Conservation (phyloP, 176 grass and related monocot genomes). For the Eleusine indica region DNA sequence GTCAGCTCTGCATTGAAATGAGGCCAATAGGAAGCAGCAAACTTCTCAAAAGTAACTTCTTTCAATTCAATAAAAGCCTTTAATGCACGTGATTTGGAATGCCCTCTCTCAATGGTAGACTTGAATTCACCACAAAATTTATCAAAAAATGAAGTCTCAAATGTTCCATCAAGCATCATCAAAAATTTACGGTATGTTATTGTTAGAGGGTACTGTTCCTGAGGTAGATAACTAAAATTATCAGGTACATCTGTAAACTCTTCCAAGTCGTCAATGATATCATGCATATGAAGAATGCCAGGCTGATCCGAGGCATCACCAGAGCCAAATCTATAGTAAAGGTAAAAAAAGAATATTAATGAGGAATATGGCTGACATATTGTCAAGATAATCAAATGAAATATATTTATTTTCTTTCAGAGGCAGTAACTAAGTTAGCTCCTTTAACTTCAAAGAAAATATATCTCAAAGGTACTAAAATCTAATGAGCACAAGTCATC, state of each 20-base stretch:
- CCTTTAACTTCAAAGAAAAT: neutral
- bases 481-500: neutral
- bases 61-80: conserved; percentile 63
- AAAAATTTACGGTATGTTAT: conserved; percentile 83
- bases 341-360: conserved; percentile 3
- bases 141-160: conserved; percentile 68
- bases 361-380: neutral
- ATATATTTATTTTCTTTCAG: neutral
- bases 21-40: conserved; percentile 74
- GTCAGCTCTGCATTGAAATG: conserved; percentile 69
- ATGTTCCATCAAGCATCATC: conserved; percentile 93
- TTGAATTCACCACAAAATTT: conserved; percentile 50
- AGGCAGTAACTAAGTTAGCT: neutral
- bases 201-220: conserved; percentile 60
- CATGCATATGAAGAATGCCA: conserved; percentile 59
- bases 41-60: conserved; percentile 84
- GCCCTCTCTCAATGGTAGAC: conserved; percentile 41
- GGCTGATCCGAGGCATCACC: conserved; percentile 38
- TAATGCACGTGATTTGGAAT: conserved; percentile 55
- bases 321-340: conserved; percentile 53
- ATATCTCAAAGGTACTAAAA: neutral
- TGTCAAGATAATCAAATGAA: neutral
- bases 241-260: conserved; percentile 75
- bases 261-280: conserved; percentile 52
- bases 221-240: conserved; percentile 47